phyloP scores from a whole-genome alignment of 331 rosid species.

The Rosa hybrid region DNA sequence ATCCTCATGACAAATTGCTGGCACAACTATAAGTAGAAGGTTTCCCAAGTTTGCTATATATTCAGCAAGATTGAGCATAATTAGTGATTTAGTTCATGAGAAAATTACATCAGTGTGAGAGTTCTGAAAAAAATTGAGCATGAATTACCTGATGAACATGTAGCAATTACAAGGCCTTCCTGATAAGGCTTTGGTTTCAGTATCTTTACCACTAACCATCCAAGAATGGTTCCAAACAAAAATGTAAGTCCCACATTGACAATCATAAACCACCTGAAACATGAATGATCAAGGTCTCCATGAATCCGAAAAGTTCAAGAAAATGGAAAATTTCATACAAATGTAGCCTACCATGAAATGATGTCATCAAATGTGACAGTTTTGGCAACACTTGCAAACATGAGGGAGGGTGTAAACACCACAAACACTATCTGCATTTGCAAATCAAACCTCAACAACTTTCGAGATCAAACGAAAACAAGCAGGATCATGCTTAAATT shows the following conservation, averaged over 20 bases:
- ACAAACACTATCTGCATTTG: constrained; percentile 68
- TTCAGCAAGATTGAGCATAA: constrained; percentile 13
- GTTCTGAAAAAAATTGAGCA: not conserved
- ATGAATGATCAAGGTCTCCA: not conserved
- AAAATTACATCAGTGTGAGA: not conserved
- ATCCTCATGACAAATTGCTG: constrained; percentile 74
- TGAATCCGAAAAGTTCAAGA: constrained; percentile 2
- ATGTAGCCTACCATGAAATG: constrained; percentile 62
- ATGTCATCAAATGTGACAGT: constrained; percentile 76
- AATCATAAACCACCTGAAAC: constrained; percentile 93
- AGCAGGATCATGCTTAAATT: not conserved
- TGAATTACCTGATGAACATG: constrained; percentile 67
- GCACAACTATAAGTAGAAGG: constrained; percentile 71
- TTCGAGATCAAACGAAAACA: not conserved
- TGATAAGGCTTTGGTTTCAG: constrained; percentile 68
- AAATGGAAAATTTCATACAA: not conserved
- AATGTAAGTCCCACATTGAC: constrained; percentile 77
- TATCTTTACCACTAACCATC: constrained; percentile 75
- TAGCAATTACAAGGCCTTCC: constrained; percentile 80
- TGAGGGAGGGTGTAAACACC: constrained; percentile 76
- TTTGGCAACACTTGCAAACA: constrained; percentile 67
- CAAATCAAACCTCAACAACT: not conserved
- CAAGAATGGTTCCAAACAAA: constrained; percentile 73
- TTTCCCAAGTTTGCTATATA: constrained; percentile 90
- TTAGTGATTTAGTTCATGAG: not conserved